Conservation (phyloP, 768 basidiomycete genomes). For the Leccinum subtestaceum region DNA sequence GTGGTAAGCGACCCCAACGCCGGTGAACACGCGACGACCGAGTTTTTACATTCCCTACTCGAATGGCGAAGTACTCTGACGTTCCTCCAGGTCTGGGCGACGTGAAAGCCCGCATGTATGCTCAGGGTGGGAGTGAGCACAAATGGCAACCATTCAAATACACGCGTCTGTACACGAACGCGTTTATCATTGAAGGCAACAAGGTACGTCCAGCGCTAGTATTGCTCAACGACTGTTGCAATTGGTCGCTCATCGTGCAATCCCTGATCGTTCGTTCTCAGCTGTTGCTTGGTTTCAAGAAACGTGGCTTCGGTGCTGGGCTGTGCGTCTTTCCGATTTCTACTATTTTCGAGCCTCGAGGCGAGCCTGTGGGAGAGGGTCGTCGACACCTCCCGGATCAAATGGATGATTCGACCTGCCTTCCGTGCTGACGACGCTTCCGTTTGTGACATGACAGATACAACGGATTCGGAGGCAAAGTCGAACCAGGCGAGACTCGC, state of each 20-base stretch:
- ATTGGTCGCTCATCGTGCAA: not conserved
- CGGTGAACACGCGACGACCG: not conserved
- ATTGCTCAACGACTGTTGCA: not conserved
- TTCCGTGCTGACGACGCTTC: not conserved
- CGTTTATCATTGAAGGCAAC: conserved; percentile 55
- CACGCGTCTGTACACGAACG: conserved; percentile 62
- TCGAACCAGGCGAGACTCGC: conserved; percentile 69
- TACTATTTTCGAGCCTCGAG: not conserved
- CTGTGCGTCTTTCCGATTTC: conserved; percentile 39
- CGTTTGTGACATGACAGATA: conserved; percentile 45
- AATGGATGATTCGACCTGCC: not conserved
- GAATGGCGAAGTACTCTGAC: conserved; percentile 13
- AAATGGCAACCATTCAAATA: conserved; percentile 48
- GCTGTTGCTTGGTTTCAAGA: conserved; percentile 76
- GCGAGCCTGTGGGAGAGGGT: not conserved
- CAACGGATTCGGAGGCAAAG: conserved; percentile 90
- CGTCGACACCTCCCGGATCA: not conserved
- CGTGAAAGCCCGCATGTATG: conserved; percentile 24
- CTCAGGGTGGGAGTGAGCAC: conserved; percentile 38
- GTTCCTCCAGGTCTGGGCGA: conserved; percentile 45
- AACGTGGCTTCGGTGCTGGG: conserved; percentile 69
- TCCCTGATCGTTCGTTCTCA: conserved; percentile 42
- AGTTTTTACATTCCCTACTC: not conserved
- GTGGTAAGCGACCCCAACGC: not conserved
- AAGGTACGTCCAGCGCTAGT: conserved; percentile 35